Evolutionary conservation across 129 eudicot species (phyloP).

Genomic region (Lactuca saligna): DNA sequence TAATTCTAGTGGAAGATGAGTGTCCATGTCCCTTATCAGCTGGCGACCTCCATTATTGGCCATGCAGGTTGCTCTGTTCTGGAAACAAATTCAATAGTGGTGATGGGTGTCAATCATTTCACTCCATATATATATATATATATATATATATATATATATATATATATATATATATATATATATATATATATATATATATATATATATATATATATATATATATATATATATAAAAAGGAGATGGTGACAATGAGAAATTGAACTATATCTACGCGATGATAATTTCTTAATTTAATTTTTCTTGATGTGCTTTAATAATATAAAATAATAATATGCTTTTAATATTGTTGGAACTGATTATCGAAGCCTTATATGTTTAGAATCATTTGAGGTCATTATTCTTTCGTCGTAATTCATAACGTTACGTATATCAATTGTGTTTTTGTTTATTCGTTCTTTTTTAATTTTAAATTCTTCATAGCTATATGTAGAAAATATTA

Average conservation of each 20-base stretch:
- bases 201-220: no score
- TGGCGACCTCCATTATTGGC: slow-evolving; percentile 50
- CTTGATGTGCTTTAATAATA: background rate
- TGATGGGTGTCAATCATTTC: slow-evolving; percentile 11
- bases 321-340: background rate
- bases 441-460: background rate
- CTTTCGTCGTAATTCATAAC: slow-evolving; percentile 1
- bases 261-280: slow-evolving; percentile 35
- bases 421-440: background rate
- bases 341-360: background rate
- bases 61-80: slow-evolving; percentile 31
- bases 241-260: slow-evolving; percentile 36
- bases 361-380: background rate
- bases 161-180: no score
- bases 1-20: slow-evolving; percentile 32
- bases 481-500: background rate
- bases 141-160: no score
- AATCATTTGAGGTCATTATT: no score
- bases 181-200: no score
- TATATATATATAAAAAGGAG: slow-evolving; percentile 4
- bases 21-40: slow-evolving; percentile 10
- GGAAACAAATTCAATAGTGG: slow-evolving; percentile 14
- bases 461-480: background rate
- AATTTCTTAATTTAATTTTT: background rate
- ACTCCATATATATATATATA: no score